phyloP scores from a whole-genome alignment of 2,329 filamentous ascomycete genomes.

The Zymoseptoria brevis region DNA sequence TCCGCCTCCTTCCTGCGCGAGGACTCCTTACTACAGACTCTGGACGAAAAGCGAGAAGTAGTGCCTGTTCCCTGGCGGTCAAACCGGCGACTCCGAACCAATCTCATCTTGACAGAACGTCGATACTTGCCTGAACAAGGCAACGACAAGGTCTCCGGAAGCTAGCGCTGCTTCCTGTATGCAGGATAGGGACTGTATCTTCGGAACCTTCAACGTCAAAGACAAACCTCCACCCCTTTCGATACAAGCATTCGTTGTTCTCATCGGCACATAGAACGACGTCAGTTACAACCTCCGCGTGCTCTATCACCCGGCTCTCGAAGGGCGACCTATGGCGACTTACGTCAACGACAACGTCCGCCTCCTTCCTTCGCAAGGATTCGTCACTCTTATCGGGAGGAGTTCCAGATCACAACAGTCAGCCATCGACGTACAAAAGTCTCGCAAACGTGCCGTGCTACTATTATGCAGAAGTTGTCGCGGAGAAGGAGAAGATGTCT shows the following conservation, averaged over 20 bases:
- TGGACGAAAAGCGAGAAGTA: too few species aligned
- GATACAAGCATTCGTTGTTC: too few species aligned
- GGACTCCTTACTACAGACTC: too few species aligned
- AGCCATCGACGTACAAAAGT: neutral
- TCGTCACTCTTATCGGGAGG: neutral
- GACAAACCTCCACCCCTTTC: too few species aligned
- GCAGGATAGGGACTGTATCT: too few species aligned
- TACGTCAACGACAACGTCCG: neutral
- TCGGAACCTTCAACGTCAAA: neutral
- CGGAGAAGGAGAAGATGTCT: too few species aligned
- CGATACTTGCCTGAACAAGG: too few species aligned
- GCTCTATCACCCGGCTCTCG: neutral
- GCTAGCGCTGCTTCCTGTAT: too few species aligned
- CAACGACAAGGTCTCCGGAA: too few species aligned
- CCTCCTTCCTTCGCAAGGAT: neutral
- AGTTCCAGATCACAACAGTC: neutral
- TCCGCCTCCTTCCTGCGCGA: neutral
- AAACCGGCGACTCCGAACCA: too few species aligned
- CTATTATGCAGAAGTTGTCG: neutral
- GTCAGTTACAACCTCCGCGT: neutral
- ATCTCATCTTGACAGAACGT: too few species aligned
- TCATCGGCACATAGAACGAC: neutral
- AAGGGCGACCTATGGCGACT: neutral
- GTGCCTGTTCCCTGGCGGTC: too few species aligned
- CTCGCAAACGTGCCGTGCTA: neutral